phyloP scores from a whole-genome alignment of 129 eudicot species.

The Saussurea involucrata region DNA sequence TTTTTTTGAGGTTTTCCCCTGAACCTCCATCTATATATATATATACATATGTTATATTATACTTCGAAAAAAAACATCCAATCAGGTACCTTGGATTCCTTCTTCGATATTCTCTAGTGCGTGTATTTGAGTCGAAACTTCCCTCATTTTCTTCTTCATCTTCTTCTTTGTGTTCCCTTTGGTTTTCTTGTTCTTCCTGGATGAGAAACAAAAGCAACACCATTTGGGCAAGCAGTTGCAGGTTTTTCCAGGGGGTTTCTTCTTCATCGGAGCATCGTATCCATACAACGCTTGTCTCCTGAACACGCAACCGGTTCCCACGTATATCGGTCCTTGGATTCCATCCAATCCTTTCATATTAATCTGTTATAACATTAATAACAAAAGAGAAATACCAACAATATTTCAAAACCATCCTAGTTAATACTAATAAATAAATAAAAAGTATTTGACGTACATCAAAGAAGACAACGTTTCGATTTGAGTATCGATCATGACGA shows the following conservation, averaged over 20 bases:
- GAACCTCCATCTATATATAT: too few relatives aligned
- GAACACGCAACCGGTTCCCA: conserved; percentile 45
- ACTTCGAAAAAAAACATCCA: neutral
- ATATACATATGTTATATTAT: too few relatives aligned
- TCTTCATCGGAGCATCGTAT: conserved; percentile 62
- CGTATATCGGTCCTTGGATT: conserved; percentile 46
- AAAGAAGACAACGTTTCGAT: conserved; percentile 71
- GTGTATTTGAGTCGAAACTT: conserved; percentile 43
- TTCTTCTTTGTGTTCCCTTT: conserved; percentile 38
- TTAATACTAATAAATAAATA: too few relatives aligned
- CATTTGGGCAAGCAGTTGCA: conserved; percentile 83
- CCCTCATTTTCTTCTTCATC: conserved; percentile 42
- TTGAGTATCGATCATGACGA: conserved; percentile 65
- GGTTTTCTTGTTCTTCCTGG: conserved; percentile 45
- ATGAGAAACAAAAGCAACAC: conserved; percentile 51
- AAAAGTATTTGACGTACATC: conserved; percentile 70
- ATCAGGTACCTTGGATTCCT: conserved; percentile 38
- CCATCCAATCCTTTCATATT: conserved; percentile 46
- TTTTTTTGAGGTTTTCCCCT: too few relatives aligned
- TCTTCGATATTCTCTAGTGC: conserved; percentile 55
- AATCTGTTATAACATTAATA: conserved; percentile 14
- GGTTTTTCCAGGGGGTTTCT: conserved; percentile 62
- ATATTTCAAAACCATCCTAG: neutral
- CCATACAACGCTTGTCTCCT: conserved; percentile 72
- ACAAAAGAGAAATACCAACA: neutral